These are phyloP conservation scores for Boletus semigastroideus DNA, from an alignment of 1,284 basidiomycete species.

Conservation along the genomic window DNA sequence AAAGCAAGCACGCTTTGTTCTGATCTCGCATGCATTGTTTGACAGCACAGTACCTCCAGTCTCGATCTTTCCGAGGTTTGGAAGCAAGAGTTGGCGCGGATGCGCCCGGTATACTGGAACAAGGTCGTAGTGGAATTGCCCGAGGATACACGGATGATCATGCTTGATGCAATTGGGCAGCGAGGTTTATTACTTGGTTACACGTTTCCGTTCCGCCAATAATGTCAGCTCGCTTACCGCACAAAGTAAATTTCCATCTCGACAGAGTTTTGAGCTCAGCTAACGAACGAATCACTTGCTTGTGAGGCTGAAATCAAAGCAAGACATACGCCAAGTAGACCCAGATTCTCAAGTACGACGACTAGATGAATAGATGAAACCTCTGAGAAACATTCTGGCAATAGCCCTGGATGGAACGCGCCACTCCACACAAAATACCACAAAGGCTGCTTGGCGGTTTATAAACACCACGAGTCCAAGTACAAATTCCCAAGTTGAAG, in stretches of 20 bases:
- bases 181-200: not conserved
- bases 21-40: conserved; percentile 6
- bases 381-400: not conserved
- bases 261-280: not conserved
- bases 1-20: conserved; percentile 7
- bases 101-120: conserved; percentile 78
- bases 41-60: conserved; percentile 65
- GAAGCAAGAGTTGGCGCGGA: conserved; percentile 82
- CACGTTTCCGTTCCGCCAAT: not conserved
- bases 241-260: not conserved
- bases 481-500: not conserved
- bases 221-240: not conserved
- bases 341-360: not conserved
- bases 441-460: not conserved
- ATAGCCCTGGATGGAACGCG: not conserved
- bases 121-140: conserved; percentile 89
- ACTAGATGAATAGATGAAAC: not conserved
- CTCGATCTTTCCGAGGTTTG: conserved; percentile 79
- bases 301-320: not conserved
- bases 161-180: not conserved
- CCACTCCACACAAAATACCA: not conserved
- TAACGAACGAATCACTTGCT: not conserved
- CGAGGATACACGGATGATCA: conserved; percentile 73
- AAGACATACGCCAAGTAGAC: not conserved
- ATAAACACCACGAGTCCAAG: conserved; percentile 1